Evolutionary conservation across 2,329 filamentous ascomycete species (phyloP).

Genomic region (Clonostachys rhizophaga): DNA sequence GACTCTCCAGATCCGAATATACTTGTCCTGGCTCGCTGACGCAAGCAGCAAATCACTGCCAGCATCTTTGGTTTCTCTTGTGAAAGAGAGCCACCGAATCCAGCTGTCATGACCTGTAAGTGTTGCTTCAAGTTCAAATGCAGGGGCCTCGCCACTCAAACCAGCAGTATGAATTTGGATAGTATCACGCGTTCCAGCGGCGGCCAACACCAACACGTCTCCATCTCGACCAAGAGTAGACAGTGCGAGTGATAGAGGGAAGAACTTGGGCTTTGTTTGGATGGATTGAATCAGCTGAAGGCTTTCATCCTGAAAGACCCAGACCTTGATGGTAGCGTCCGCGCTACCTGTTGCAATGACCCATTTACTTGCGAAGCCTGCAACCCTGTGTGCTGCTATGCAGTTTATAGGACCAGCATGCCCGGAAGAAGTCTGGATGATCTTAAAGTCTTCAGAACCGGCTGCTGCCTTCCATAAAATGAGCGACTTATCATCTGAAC

Average conservation of each 20-base stretch:
- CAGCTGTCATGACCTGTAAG: conserved; percentile 91
- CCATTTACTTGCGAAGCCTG: conserved; percentile 19
- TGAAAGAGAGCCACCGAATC: conserved; percentile 83
- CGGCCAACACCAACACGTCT: conserved; percentile 64
- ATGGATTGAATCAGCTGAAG: conserved; percentile 64
- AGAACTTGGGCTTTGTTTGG: conserved; percentile 69
- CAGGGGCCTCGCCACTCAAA: conserved; percentile 10
- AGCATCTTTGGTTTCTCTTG: conserved; percentile 48
- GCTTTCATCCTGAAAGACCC: conserved; percentile 54
- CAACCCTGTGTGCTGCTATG: conserved; percentile 38
- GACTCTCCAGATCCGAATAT: conserved; percentile 88
- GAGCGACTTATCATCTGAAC: conserved; percentile 75
- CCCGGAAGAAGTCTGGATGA: conserved; percentile 50
- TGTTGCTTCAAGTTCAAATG: conserved; percentile 70
- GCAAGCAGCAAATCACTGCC: conserved; percentile 73
- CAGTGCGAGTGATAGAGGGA: conserved; percentile 74
- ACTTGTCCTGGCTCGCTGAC: conserved; percentile 96
- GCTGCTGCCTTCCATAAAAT: conserved; percentile 58
- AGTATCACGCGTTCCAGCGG: conserved; percentile 78
- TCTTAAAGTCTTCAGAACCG: conserved; percentile 20
- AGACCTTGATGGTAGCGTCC: conserved; percentile 69
- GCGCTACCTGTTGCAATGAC: conserved; percentile 75
- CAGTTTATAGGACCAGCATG: conserved; percentile 77
- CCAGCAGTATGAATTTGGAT: conserved; percentile 69
- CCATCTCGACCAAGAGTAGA: conserved; percentile 48